Percentiles rank a stretch among this genome's conserved stretches.
These are phyloP conservation scores for Pestalotiopsis fici DNA, from an alignment of 2,329 filamentous ascomycete species.

Conservation along the genomic window DNA sequence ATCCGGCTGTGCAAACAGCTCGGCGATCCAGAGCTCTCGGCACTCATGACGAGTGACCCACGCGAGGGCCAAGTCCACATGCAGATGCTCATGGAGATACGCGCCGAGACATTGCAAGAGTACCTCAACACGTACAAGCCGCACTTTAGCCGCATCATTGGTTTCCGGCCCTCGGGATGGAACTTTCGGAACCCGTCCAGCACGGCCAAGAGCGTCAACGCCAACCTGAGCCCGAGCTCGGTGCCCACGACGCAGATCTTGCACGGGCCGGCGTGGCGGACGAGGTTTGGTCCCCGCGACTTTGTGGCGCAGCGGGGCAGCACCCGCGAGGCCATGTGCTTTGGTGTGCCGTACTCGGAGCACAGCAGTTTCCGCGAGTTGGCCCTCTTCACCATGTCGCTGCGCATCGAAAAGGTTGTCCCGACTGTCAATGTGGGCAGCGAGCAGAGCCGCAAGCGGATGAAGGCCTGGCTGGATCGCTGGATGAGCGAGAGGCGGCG, in stretches of 20 bases:
- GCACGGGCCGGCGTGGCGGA: constrained; percentile 71
- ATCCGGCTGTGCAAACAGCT: constrained; percentile 82
- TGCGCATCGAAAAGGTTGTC: constrained; percentile 86
- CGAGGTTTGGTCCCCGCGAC: constrained; percentile 69
- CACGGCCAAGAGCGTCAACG: constrained; percentile 57
- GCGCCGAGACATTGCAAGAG: constrained; percentile 85
- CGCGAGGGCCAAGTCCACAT: constrained; percentile 93
- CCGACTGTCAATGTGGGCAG: constrained; percentile 86
- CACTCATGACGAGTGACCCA: constrained; percentile 78
- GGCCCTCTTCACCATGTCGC: constrained; percentile 86
- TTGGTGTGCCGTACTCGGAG: constrained; percentile 93
- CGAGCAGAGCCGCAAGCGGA: constrained; percentile 55
- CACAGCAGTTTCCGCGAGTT: constrained; percentile 94
- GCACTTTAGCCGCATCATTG: constrained; percentile 83
- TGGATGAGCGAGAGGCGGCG: constrained; percentile 61
- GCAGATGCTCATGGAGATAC: constrained; percentile 93
- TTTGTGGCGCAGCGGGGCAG: constrained; percentile 82
- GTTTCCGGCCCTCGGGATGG: constrained; percentile 93
- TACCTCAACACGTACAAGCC: constrained; percentile 81
- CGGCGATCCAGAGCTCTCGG: constrained; percentile 79
- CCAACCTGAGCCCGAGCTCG: constrained; percentile 48
- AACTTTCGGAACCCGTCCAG: constrained; percentile 77
- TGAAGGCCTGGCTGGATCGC: constrained; percentile 66
- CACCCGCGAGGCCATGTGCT: constrained; percentile 80
- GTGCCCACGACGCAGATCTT: constrained; percentile 53